phyloP scores from a whole-genome alignment of 352 stramenopile species.

The Phytophthora niederhauseri region DNA sequence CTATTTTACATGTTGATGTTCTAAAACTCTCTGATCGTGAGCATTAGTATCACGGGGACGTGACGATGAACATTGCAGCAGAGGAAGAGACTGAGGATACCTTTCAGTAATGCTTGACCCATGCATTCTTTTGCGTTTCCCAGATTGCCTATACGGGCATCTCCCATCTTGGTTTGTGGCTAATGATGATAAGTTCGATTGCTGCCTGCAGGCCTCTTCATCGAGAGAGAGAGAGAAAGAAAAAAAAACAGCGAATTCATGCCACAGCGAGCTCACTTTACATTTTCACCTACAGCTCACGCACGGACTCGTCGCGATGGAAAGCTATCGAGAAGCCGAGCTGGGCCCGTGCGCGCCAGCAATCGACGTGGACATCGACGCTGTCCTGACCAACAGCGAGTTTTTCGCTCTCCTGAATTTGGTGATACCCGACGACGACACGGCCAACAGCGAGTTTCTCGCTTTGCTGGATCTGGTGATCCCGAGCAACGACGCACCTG shows the following conservation, averaged over 20 bases:
- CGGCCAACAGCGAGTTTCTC: conserved; percentile 15
- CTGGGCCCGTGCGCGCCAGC: conserved; percentile 2
- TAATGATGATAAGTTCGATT: neutral
- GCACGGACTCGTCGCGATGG: conserved; percentile 20
- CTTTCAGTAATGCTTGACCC: neutral
- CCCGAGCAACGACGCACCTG: conserved; percentile 11
- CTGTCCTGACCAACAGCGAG: conserved; percentile 14
- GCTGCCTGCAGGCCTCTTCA: conserved; percentile 2
- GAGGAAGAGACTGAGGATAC: neutral
- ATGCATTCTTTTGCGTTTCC: conserved; percentile 24
- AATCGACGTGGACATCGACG: neutral
- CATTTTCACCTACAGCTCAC: conserved; percentile 21
- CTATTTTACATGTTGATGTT: too few species aligned
- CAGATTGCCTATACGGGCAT: conserved; percentile 11
- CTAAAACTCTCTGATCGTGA: too few species aligned
- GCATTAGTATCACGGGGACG: too few species aligned
- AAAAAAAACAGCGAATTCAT: neutral
- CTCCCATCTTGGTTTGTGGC: conserved; percentile 15
- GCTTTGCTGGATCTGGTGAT: conserved; percentile 35
- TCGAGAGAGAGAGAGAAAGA: too few species aligned
- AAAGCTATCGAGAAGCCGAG: conserved; percentile 14
- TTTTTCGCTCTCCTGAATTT: conserved; percentile 29
- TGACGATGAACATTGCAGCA: neutral
- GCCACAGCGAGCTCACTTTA: conserved; percentile 27
- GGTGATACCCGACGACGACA: conserved; percentile 23